Percentiles rank a stretch among this genome's conserved stretches.
Evolutionary conservation across 345 rosid species (phyloP).

Genomic region (Noccaea bulbosa): DNA sequence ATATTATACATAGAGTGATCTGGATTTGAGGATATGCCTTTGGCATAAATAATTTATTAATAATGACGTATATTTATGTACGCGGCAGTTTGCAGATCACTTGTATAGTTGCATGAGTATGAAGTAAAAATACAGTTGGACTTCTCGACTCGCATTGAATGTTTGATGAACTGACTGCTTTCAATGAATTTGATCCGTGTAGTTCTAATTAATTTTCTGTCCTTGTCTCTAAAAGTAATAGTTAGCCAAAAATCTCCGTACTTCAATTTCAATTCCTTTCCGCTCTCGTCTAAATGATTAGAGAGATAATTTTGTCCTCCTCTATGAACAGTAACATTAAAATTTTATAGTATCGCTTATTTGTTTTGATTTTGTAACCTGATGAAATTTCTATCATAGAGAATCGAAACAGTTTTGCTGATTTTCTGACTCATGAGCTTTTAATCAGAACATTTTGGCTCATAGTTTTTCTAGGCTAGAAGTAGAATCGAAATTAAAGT

Average conservation of each 20-base stretch:
- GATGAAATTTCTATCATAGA: too few species aligned
- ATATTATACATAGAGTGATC: constrained; percentile 18
- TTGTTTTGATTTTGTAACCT: too few species aligned
- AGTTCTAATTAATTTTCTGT: constrained; percentile 12
- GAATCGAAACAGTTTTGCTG: too few species aligned
- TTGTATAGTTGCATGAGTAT: constrained; percentile 23
- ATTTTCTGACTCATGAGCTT: too few species aligned
- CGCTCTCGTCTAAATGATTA: neutral
- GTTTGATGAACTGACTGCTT: constrained; percentile 25
- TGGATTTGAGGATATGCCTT: constrained; percentile 14
- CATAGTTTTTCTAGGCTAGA: too few species aligned
- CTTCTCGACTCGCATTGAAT: constrained; percentile 34
- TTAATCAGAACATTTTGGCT: too few species aligned
- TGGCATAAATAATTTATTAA: too few species aligned
- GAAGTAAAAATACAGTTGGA: constrained; percentile 34
- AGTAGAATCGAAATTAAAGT: too few species aligned
- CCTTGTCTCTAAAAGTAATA: neutral
- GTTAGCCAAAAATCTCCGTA: neutral
- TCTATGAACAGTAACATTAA: neutral
- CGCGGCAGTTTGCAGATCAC: constrained; percentile 33
- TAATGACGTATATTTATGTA: neutral
- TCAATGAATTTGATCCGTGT: constrained; percentile 12
- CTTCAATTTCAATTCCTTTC: neutral
- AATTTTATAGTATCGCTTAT: too few species aligned
- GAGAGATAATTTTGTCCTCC: neutral